Evolutionary conservation across 129 eudicot species (phyloP).

Genomic region (Heracleum sosnowskyi): DNA sequence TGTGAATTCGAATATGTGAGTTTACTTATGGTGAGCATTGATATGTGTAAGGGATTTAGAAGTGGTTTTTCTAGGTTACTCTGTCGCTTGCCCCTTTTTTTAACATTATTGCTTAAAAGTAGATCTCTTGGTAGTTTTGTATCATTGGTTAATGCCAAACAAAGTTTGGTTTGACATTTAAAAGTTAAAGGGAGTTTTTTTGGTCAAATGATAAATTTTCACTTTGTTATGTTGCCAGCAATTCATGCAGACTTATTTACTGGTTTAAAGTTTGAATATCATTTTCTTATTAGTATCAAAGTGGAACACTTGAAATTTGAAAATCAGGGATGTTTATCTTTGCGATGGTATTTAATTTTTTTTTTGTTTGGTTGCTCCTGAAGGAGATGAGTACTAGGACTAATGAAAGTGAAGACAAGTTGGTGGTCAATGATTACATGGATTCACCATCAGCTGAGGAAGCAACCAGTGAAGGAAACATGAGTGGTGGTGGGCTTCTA

Average conservation of each 20-base stretch:
- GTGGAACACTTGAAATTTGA: background rate
- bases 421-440: conserved; percentile 5
- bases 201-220: background rate
- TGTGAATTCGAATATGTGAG: background rate
- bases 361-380: no score
- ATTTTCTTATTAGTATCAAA: background rate
- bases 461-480: conserved; percentile 17
- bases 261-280: background rate
- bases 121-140: background rate
- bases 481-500: conserved; percentile 1
- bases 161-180: background rate
- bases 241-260: background rate
- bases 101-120: background rate
- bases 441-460: conserved; percentile 23
- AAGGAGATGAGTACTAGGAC: conserved; percentile 16
- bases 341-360: background rate
- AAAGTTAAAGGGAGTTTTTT: background rate
- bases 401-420: conserved; percentile 18
- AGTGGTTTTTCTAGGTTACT: background rate
- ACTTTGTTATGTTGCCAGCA: background rate
- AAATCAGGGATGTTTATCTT: background rate
- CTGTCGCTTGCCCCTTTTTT: background rate
- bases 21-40: background rate
- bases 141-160: background rate
- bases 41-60: background rate